Evolutionary conservation across 2,329 filamentous ascomycete genomes (phyloP).

Genomic region (Curvularia spicifera): DNA sequence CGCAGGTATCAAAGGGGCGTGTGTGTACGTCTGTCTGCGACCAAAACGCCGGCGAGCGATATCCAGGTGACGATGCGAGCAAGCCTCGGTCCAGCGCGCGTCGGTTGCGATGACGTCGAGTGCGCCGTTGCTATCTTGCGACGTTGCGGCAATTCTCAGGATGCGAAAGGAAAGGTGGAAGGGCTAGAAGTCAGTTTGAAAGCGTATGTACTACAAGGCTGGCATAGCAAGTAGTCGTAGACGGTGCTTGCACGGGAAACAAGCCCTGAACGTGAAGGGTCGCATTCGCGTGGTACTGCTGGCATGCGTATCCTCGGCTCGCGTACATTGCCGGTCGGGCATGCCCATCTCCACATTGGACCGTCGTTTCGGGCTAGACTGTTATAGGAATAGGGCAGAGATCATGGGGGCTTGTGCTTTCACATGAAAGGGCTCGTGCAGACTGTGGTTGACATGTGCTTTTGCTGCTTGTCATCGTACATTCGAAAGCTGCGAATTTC

Average conservation of each 20-base stretch:
- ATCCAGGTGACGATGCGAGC: slow-evolving; percentile 6
- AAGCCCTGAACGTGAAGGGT: slow-evolving; percentile 21
- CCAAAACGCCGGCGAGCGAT: slow-evolving; percentile 9
- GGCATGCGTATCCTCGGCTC: slow-evolving; percentile 44
- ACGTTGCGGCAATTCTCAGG: not conserved
- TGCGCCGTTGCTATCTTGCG: slow-evolving; percentile 11
- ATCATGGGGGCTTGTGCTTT: slow-evolving; percentile 14
- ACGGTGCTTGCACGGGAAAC: slow-evolving; percentile 15
- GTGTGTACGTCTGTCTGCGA: slow-evolving; percentile 3
- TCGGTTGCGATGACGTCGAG: slow-evolving; percentile 25
- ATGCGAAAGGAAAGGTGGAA: not conserved
- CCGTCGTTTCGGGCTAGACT: slow-evolving; percentile 24
- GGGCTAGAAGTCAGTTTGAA: not conserved
- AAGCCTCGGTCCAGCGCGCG: slow-evolving; percentile 36
- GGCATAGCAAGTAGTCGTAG: slow-evolving; percentile 10
- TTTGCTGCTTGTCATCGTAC: slow-evolving; percentile 1
- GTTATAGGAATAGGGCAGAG: slow-evolving; percentile 22
- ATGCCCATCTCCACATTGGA: slow-evolving; percentile 38
- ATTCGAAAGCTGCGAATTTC: not conserved
- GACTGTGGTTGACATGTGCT: slow-evolving; percentile 26
- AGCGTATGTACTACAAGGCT: slow-evolving; percentile 16
- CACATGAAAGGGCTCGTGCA: slow-evolving; percentile 36
- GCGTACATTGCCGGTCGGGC: slow-evolving; percentile 40
- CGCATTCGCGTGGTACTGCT: slow-evolving; percentile 25
- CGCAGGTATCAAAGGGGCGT: not conserved